A percentile compares a stretch with the other conserved stretches of the same genome.
Conservation (phyloP, 1,284 basidiomycete genomes). For the Leccinum laetum region DNA sequence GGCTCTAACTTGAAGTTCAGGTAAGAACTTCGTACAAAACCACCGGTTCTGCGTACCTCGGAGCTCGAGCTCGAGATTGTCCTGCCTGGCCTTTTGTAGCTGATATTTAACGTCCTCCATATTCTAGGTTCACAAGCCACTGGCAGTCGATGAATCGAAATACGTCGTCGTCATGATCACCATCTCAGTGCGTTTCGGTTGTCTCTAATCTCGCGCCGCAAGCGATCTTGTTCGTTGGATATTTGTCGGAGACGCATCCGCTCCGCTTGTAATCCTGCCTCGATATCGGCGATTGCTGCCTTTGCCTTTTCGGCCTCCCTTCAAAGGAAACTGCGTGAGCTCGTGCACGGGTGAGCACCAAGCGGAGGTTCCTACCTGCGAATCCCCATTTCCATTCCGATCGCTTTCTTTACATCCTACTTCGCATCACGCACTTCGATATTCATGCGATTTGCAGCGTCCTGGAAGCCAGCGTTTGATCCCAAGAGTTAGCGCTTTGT, state of each 20-base stretch:
- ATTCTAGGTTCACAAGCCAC: constrained; percentile 45
- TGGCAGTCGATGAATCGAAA: constrained; percentile 8
- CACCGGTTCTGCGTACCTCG: constrained; percentile 43
- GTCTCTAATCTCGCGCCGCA: constrained; percentile 64
- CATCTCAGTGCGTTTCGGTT: constrained; percentile 67
- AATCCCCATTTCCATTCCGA: constrained; percentile 40
- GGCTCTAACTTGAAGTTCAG: background rate
- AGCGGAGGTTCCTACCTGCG: constrained; percentile 44
- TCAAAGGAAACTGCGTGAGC: background rate
- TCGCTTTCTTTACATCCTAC: constrained; percentile 35
- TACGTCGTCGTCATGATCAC: constrained; percentile 25
- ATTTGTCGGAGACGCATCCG: constrained; percentile 63
- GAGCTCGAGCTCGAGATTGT: constrained; percentile 71
- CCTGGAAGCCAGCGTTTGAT: constrained; percentile 62
- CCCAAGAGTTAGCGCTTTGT: constrained; percentile 61
- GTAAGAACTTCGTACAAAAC: constrained; percentile 7
- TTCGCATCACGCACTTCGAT: constrained; percentile 7
- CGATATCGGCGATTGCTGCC: constrained; percentile 62
- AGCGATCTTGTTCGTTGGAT: constrained; percentile 58
- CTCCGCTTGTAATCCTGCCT: constrained; percentile 65
- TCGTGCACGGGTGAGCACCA: constrained; percentile 1
- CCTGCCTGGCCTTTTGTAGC: constrained; percentile 62
- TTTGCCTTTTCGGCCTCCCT: constrained; percentile 65
- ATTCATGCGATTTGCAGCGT: constrained; percentile 65
- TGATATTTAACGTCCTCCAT: constrained; percentile 75